These are phyloP conservation scores for Senecio squalidus DNA, from an alignment of 140 eudicot genomes.

Conservation along the genomic window DNA sequence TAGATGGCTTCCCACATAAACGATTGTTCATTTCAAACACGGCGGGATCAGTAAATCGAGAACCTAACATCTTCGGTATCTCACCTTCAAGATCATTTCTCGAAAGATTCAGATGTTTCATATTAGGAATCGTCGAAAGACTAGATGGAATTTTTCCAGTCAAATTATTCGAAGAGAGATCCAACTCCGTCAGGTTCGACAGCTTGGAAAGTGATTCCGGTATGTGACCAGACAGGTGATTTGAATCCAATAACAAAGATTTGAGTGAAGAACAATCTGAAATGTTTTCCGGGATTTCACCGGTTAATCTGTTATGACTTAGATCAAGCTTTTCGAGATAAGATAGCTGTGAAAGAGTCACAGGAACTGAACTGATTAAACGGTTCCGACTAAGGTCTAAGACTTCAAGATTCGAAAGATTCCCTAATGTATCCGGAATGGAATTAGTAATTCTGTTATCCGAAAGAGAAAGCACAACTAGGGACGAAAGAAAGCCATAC, in stretches of 20 bases:
- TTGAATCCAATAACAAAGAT: conserved; percentile 45
- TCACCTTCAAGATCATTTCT: conserved; percentile 68
- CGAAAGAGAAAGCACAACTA: conserved; percentile 58
- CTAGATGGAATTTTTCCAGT: conserved; percentile 55
- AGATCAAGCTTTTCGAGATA: conserved; percentile 52
- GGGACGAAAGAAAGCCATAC: conserved; percentile 59
- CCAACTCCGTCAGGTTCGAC: conserved; percentile 41
- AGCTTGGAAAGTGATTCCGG: conserved; percentile 49
- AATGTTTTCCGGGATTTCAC: conserved; percentile 62
- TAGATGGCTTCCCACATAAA: conserved; percentile 72
- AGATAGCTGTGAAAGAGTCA: conserved; percentile 38
- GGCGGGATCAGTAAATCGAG: conserved; percentile 56
- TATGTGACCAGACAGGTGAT: conserved; percentile 55
- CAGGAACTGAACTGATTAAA: conserved; percentile 55
- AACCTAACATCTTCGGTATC: conserved; percentile 51
- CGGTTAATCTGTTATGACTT: conserved; percentile 53
- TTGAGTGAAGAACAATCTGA: conserved; percentile 42
- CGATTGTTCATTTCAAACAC: conserved; percentile 45
- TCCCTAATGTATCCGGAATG: conserved; percentile 58
- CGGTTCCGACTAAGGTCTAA: conserved; percentile 53
- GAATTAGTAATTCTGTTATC: conserved; percentile 40
- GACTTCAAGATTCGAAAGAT: conserved; percentile 51
- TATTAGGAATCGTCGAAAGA: conserved; percentile 40
- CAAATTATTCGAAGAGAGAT: conserved; percentile 60
- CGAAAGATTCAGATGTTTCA: conserved; percentile 56